These are phyloP conservation scores for Crinitomyces ghanaensis DNA, from an alignment of 805 yeast genomes.

Conservation along the genomic window DNA sequence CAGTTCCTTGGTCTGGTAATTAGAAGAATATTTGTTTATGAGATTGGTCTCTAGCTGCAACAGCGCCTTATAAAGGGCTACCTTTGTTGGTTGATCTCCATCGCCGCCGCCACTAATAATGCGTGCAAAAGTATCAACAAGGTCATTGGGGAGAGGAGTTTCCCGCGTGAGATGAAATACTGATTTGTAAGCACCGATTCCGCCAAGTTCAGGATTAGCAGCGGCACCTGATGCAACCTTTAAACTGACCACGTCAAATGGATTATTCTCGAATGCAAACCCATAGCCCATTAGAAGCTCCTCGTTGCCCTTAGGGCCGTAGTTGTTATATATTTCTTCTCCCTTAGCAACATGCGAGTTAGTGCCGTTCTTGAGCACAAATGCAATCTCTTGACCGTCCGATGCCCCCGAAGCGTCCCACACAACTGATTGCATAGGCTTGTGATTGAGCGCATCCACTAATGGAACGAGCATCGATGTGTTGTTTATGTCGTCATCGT, in stretches of 20 bases:
- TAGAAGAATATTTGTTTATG: constrained; percentile 2
- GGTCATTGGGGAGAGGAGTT: constrained; percentile 4
- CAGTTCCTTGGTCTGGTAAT: neutral
- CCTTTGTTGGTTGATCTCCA: neutral
- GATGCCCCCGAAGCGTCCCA: constrained; percentile 42
- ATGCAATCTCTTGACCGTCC: constrained; percentile 13
- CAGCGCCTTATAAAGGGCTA: constrained; percentile 1
- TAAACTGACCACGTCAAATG: constrained; percentile 48
- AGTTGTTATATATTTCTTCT: constrained; percentile 60
- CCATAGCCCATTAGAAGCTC: constrained; percentile 77
- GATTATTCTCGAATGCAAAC: constrained; percentile 45
- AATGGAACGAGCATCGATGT: constrained; percentile 67
- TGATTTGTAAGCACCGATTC: too few relatives aligned
- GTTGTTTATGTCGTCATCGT: too few relatives aligned
- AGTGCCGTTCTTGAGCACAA: constrained; percentile 4
- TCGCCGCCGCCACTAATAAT: constrained; percentile 3
- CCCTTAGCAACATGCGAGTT: constrained; percentile 24
- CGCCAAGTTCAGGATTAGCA: constrained; percentile 1
- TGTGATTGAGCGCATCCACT: constrained; percentile 70
- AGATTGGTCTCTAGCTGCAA: constrained; percentile 2
- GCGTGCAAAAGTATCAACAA: constrained; percentile 1
- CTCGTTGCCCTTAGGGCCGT: constrained; percentile 82
- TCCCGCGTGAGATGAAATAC: constrained; percentile 5
- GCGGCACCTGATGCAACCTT: constrained; percentile 28
- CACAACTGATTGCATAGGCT: constrained; percentile 43